Conservation (phyloP, 176 grass and related monocot species). For the Cenchrus purpureus region DNA sequence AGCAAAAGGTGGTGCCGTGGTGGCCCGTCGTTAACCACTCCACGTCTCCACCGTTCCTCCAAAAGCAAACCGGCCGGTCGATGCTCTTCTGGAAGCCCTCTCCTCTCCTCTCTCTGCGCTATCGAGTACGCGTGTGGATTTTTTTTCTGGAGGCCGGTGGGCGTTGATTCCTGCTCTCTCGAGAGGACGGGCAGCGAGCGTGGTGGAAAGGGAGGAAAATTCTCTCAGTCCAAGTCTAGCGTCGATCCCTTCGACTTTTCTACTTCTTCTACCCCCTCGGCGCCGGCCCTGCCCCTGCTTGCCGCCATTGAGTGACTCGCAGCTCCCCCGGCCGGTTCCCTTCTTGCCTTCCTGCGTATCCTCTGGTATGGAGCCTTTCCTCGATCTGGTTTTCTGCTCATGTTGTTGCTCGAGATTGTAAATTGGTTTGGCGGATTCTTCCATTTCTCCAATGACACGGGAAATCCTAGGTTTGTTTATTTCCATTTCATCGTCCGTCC, state of each 20-base stretch:
- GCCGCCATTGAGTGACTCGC: constrained; percentile 23
- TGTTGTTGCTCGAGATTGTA: neutral
- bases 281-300: neutral
- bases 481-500: neutral
- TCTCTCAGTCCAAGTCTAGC: neutral
- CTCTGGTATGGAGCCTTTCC: constrained; percentile 35
- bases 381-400: neutral
- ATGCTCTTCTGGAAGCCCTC: neutral
- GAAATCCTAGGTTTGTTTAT: neutral
- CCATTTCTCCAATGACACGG: neutral
- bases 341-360: neutral
- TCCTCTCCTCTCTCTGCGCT: neutral
- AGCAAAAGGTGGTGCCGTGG: neutral
- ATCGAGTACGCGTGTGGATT: neutral
- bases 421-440: neutral
- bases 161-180: constrained; percentile 9
- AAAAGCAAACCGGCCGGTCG: neutral
- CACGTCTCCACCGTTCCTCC: neutral
- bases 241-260: neutral
- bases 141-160: neutral
- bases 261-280: neutral
- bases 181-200: neutral
- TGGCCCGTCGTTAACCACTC: neutral
- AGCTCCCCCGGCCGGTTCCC: neutral
- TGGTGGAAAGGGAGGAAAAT: neutral